These are phyloP conservation scores for Acephala macrosclerotiorum DNA, from an alignment of 2,329 filamentous ascomycete genomes.

Conservation along the genomic window DNA sequence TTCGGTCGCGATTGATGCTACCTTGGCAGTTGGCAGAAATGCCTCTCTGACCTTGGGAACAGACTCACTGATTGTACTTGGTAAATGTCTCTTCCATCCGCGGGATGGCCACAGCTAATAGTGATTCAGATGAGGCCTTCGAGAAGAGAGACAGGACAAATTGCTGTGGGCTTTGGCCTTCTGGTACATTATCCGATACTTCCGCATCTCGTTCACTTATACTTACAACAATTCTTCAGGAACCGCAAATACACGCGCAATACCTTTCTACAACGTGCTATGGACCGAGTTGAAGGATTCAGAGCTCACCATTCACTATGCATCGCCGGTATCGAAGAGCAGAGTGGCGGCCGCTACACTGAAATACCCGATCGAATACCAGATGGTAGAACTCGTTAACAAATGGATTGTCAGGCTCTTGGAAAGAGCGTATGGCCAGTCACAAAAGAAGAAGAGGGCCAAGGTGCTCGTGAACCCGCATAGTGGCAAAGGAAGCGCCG, in stretches of 20 bases:
- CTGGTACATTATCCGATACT: constrained; percentile 47
- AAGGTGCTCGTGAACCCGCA: constrained; percentile 93
- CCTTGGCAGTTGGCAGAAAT: constrained; percentile 61
- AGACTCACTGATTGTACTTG: constrained; percentile 65
- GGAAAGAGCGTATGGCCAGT: constrained; percentile 72
- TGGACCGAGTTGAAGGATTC: constrained; percentile 74
- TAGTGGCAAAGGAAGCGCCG: constrained; percentile 81
- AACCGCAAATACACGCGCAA: constrained; percentile 52
- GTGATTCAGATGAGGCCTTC: constrained; percentile 58
- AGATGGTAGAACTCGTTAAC: constrained; percentile 39
- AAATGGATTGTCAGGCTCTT: constrained; percentile 72
- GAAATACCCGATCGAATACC: constrained; percentile 60
- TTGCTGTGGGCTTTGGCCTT: constrained; percentile 63
- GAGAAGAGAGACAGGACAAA: constrained; percentile 54
- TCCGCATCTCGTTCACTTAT: constrained; percentile 15
- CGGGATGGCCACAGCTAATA: constrained; percentile 3
- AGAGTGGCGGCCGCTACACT: constrained; percentile 67
- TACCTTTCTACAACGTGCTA: constrained; percentile 84
- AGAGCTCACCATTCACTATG: constrained; percentile 76
- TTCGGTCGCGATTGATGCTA: constrained; percentile 50
- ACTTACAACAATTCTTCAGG: constrained; percentile 35
- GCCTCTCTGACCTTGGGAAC: constrained; percentile 66
- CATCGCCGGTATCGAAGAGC: constrained; percentile 64
- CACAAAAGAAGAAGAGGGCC: constrained; percentile 76
- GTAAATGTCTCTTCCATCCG: constrained; percentile 46